Evolutionary conservation across 2,329 filamentous ascomycete species (phyloP).

Genomic region (Fusarium musae): DNA sequence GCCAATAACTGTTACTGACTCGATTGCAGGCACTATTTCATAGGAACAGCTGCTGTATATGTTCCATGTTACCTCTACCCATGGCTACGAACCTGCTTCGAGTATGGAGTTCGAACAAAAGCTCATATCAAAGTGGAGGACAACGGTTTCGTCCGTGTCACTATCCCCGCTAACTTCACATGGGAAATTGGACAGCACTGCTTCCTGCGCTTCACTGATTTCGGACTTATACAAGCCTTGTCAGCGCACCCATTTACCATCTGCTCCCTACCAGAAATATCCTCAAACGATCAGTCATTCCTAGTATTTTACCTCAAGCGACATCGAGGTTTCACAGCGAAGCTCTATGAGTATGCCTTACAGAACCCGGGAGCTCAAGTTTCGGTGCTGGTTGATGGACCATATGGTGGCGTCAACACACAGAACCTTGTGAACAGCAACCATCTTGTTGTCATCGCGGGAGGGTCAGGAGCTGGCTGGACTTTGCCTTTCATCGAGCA

Average conservation of each 20-base stretch:
- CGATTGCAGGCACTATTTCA: background rate
- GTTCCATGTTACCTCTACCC: background rate
- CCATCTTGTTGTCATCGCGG: background rate
- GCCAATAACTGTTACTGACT: fast-evolving
- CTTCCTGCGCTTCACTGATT: background rate
- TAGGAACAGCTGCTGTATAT: background rate
- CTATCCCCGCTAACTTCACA: background rate
- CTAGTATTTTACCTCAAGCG: background rate
- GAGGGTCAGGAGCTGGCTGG: background rate
- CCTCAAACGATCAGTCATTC: background rate
- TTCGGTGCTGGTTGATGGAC: background rate
- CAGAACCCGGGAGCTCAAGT: background rate
- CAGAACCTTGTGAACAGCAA: background rate
- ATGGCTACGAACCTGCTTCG: background rate
- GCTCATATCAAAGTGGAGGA: background rate
- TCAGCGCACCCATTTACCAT: background rate
- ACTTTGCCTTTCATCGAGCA: background rate
- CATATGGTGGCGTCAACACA: background rate
- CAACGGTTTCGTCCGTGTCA: background rate
- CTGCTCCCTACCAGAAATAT: background rate
- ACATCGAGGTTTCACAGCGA: background rate
- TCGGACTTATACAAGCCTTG: background rate
- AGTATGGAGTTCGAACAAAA: background rate
- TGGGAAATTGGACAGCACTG: background rate
- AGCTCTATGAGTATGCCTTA: background rate